Evolutionary conservation across 2,329 filamentous ascomycete species (phyloP).

Genomic region (Epichloe coenophiala): DNA sequence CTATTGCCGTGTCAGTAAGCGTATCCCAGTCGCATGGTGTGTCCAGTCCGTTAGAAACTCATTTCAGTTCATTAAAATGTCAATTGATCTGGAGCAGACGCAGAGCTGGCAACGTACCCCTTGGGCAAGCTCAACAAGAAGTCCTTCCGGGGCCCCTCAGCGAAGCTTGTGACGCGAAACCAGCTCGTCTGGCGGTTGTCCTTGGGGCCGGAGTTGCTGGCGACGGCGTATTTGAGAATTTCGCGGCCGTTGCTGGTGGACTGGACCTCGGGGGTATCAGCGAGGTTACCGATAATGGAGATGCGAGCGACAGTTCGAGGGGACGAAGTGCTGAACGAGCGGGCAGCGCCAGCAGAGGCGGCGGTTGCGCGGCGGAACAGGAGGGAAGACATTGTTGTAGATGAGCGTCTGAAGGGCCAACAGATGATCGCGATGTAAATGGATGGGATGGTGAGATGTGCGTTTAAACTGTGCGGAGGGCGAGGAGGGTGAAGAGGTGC

Average conservation of each 20-base stretch:
- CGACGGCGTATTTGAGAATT: slow-evolving; percentile 65
- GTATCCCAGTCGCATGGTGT: neutral
- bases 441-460: neutral
- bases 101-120: slow-evolving; percentile 48
- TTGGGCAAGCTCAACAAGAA: slow-evolving; percentile 63
- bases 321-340: slow-evolving; percentile 65
- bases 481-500: neutral
- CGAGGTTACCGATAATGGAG: slow-evolving; percentile 76
- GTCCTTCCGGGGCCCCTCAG: slow-evolving; percentile 56
- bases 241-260: slow-evolving; percentile 59
- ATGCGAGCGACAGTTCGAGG: slow-evolving; percentile 60
- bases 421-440: neutral
- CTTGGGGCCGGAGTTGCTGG: slow-evolving; percentile 48
- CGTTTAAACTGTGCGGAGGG: neutral
- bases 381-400: slow-evolving; percentile 29
- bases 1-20: slow-evolving; percentile 30
- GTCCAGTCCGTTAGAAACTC: neutral
- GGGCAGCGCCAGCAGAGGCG: slow-evolving; percentile 35
- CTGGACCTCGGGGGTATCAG: slow-evolving; percentile 60
- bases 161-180: slow-evolving; percentile 70
- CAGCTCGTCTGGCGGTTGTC: slow-evolving; percentile 74
- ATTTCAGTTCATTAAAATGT: neutral
- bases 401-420: no score
- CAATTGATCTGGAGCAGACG: neutral
- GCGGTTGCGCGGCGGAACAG: slow-evolving; percentile 39